phyloP scores from a whole-genome alignment of 2,329 filamentous ascomycete species.

The Aspergillus puulaauensis region DNA sequence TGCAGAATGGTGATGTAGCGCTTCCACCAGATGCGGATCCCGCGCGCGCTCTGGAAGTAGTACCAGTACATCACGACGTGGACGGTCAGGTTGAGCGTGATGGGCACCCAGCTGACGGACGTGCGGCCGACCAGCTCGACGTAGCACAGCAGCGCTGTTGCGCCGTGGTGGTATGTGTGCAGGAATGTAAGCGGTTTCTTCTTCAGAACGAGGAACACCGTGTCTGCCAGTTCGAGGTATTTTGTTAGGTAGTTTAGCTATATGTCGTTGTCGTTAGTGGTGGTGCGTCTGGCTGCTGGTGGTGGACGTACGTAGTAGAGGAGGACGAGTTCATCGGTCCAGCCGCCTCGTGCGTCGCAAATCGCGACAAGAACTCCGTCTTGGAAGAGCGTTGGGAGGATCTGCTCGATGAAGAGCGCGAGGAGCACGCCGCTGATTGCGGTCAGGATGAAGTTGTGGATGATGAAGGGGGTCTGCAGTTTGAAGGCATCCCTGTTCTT shows the following conservation, averaged over 20 bases:
- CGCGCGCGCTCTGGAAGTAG: slow-evolving; percentile 98
- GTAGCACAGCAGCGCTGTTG: slow-evolving; percentile 95
- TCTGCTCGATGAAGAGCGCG: slow-evolving; percentile 84
- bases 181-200: slow-evolving; percentile 99
- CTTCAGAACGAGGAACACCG: slow-evolving; percentile 95
- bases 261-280: background rate
- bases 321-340: slow-evolving; percentile 89
- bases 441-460: slow-evolving; percentile 95
- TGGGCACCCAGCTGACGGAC: slow-evolving; percentile 91
- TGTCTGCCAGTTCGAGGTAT: slow-evolving; percentile 93
- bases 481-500: slow-evolving; percentile 80
- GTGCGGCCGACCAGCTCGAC: slow-evolving; percentile 93
- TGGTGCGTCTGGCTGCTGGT: background rate
- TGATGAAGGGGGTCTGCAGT: slow-evolving; percentile 84
- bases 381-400: slow-evolving; percentile 77
- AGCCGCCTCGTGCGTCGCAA: slow-evolving; percentile 74
- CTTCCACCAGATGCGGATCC: slow-evolving; percentile 98
- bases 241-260: slow-evolving; percentile 98
- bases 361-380: slow-evolving; percentile 87
- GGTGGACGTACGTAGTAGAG: slow-evolving; percentile 83
- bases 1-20: slow-evolving; percentile 98
- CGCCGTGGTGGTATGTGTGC: slow-evolving; percentile 98
- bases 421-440: slow-evolving; percentile 77
- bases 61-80: slow-evolving; percentile 99
- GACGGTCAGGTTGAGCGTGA: slow-evolving; percentile 86